These are phyloP conservation scores for Coniochaeta hoffmannii DNA, from an alignment of 2,329 filamentous ascomycete genomes.

Conservation along the genomic window DNA sequence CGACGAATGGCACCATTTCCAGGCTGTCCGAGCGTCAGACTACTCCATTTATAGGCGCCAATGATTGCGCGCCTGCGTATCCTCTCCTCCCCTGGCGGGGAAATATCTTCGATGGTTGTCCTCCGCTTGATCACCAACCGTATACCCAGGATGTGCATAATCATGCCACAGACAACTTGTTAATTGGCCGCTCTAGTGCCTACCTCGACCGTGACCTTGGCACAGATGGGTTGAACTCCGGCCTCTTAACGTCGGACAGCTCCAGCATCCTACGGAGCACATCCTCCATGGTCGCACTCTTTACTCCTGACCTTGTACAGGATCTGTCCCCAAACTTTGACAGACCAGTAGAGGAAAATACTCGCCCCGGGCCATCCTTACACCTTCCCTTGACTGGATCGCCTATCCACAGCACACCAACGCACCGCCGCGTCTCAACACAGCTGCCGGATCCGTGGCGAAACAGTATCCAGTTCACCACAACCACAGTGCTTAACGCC, in stretches of 20 bases:
- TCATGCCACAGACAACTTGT: background rate
- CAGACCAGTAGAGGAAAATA: background rate
- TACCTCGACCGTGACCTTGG: background rate
- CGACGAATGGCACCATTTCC: no score
- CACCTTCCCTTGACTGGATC: background rate
- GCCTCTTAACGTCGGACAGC: background rate
- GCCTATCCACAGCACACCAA: background rate
- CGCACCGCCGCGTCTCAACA: background rate
- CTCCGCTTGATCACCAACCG: no score
- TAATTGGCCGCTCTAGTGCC: background rate
- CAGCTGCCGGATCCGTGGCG: background rate
- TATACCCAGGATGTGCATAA: no score
- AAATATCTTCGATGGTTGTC: no score
- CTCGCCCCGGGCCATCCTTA: background rate
- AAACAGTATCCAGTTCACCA: slow-evolving; percentile 9
- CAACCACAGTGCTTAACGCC: slow-evolving; percentile 11
- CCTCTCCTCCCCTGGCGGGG: no score
- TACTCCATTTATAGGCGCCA: no score
- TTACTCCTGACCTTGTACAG: background rate
- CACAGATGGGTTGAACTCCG: background rate
- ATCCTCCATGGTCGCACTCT: background rate
- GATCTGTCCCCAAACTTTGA: background rate
- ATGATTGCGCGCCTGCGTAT: no score
- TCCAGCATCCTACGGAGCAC: background rate
- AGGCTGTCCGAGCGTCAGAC: no score